Conservation (phyloP, 2,329 filamentous ascomycete genomes). For the Setomelanomma holmii region DNA sequence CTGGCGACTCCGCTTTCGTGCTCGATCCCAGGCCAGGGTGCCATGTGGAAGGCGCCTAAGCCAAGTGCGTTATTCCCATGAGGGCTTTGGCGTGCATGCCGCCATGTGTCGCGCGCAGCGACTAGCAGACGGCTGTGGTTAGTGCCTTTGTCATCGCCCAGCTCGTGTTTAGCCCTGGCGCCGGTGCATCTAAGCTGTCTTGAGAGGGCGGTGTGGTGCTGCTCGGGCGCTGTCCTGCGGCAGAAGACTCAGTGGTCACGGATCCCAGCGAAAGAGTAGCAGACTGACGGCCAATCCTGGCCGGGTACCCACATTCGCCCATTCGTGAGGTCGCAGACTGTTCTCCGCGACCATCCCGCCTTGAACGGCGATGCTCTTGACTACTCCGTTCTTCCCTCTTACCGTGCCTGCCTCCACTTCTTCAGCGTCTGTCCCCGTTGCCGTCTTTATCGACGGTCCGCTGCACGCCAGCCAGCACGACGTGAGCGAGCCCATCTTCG, state of each 20-base stretch:
- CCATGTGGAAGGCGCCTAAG: slow-evolving; percentile 42
- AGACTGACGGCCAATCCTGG: slow-evolving; percentile 35
- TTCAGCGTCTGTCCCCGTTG: slow-evolving; percentile 12
- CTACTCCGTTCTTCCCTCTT: slow-evolving; percentile 38
- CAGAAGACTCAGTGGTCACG: slow-evolving; percentile 33
- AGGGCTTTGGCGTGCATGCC: slow-evolving; percentile 30
- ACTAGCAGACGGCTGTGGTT: slow-evolving; percentile 18
- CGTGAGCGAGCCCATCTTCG: slow-evolving; percentile 5
- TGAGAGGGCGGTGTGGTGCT: slow-evolving; percentile 33
- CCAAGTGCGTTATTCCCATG: slow-evolving; percentile 40
- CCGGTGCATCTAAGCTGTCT: slow-evolving; percentile 36
- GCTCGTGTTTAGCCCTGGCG: slow-evolving; percentile 36
- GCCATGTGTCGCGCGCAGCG: slow-evolving; percentile 37
- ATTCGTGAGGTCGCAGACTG: slow-evolving; percentile 36
- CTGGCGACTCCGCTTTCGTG: slow-evolving; percentile 4
- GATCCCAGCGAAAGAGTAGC: slow-evolving; percentile 18
- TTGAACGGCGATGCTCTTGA: slow-evolving; percentile 44
- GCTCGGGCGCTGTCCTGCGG: slow-evolving; percentile 23
- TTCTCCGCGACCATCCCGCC: slow-evolving; percentile 43
- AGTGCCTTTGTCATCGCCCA: slow-evolving; percentile 39
- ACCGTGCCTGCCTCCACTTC: slow-evolving; percentile 26
- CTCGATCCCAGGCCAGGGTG: slow-evolving; percentile 37
- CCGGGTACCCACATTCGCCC: slow-evolving; percentile 45
- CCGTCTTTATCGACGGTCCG: slow-evolving; percentile 12
- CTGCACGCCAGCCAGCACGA: slow-evolving; percentile 5